phyloP scores from a whole-genome alignment of 2,329 filamentous ascomycete species.

The Fusarium devonianum region DNA sequence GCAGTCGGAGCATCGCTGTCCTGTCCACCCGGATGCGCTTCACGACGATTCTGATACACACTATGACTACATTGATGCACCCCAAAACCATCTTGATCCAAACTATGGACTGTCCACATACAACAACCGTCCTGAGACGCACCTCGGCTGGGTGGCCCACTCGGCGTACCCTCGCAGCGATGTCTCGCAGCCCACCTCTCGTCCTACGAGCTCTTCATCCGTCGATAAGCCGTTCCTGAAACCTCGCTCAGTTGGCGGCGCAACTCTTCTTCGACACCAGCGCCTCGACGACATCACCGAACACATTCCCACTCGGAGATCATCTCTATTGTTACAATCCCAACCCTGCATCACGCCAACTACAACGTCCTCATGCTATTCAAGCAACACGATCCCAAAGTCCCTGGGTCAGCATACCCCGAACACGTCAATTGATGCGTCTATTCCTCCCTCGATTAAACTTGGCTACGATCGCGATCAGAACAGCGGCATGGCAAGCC shows the following conservation, averaged over 20 bases:
- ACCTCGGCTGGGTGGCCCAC: constrained; percentile 15
- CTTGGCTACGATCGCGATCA: constrained; percentile 34
- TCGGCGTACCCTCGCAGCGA: constrained; percentile 25
- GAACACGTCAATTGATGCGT: constrained; percentile 54
- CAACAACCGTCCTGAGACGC: constrained; percentile 20
- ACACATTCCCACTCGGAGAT: constrained; percentile 45
- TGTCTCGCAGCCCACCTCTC: constrained; percentile 23
- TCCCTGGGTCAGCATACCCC: constrained; percentile 55
- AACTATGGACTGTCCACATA: no score
- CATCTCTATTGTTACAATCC: constrained; percentile 48
- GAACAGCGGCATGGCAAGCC: constrained; percentile 5
- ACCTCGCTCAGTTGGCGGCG: constrained; percentile 34
- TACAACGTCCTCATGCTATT: constrained; percentile 44
- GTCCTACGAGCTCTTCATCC: constrained; percentile 39
- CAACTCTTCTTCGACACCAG: constrained; percentile 17
- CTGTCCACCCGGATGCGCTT: not conserved
- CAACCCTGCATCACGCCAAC: constrained; percentile 48
- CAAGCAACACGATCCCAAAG: constrained; percentile 50
- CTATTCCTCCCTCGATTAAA: constrained; percentile 32
- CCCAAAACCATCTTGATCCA: not conserved
- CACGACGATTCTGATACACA: not conserved
- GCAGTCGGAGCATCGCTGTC: constrained; percentile 16
- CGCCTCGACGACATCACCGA: constrained; percentile 48
- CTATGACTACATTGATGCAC: not conserved
- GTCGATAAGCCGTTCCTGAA: constrained; percentile 29